Evolutionary conservation across 192 early-diverging fungal species (phyloP), one percentile per base, ranked within the genome.

Genomic region (Spizellomyces punctatus): DNA sequence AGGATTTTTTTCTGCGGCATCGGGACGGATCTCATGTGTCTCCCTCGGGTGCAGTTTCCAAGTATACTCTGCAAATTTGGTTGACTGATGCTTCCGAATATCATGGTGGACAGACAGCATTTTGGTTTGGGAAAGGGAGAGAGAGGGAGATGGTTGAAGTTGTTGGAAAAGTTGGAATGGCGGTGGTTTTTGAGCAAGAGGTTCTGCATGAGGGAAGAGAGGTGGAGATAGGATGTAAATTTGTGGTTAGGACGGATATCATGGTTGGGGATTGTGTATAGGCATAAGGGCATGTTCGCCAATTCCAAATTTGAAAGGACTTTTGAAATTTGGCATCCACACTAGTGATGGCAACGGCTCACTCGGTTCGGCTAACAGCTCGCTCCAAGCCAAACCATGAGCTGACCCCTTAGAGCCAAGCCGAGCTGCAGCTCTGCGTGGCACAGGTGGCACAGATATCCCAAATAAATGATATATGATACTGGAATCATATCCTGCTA

Each of bases 221-320:
- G 44, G 62, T 76, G 45, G 56, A 27, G 54, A 21, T n/a, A 5
- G 74, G 74, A n/a, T 22, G 74, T 49, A 76, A 76, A 45, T 76
- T 75, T 36, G 46, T 47, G 10, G 19, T 76, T 22, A 76, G 74
- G 69, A 76, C 74, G 21, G 74, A 76, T 63, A 52, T 76, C 12
- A 75, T 76, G 71, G 66, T 67, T 52, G n/a, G n/a, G n/a, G n/a
- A n/a, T n/a, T n/a, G n/a, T n/a, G n/a, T n/a, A n/a, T n/a, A n/a
- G n/a, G n/a, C n/a, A n/a, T n/a, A n/a, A n/a, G n/a, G n/a, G n/a
- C n/a, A n/a, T n/a, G n/a, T n/a, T n/a, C n/a, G n/a, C n/a, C n/a
- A n/a, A n/a, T n/a, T n/a, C n/a, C n/a, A n/a, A n/a, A n/a, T n/a
- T n/a, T n/a, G n/a, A n/a, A n/a, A n/a, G n/a, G n/a, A n/a, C n/a